A percentile compares a stretch with the other conserved stretches of the same genome.
phyloP scores from a whole-genome alignment of 805 yeast genomes.

The Candida ovalis region DNA sequence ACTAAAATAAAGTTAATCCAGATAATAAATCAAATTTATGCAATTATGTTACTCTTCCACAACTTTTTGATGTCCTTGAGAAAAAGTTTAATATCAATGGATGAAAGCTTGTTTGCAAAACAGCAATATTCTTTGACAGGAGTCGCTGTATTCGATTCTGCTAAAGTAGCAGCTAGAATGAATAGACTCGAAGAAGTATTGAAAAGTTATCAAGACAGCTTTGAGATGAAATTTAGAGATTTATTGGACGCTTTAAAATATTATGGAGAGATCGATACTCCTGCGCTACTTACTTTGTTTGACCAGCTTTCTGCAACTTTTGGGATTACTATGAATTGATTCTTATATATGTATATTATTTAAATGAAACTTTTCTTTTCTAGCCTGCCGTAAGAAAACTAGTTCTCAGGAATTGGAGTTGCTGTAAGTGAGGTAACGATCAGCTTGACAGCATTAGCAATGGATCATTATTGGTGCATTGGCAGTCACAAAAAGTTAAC shows the following conservation, averaged over 20 bases:
- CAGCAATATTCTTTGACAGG: slow-evolving; percentile 33
- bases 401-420: too few relatives aligned
- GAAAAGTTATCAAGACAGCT: slow-evolving; percentile 40
- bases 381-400: too few relatives aligned
- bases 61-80: slow-evolving; percentile 49
- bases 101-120: slow-evolving; percentile 41
- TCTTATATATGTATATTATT: not conserved
- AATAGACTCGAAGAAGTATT: slow-evolving; percentile 39
- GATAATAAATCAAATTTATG: slow-evolving; percentile 41
- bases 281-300: slow-evolving; percentile 39
- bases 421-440: too few relatives aligned
- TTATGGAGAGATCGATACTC: slow-evolving; percentile 48
- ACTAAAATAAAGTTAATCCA: slow-evolving; percentile 54
- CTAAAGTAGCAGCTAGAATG: slow-evolving; percentile 37
- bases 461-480: too few relatives aligned
- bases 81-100: slow-evolving; percentile 48
- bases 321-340: not conserved
- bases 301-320: slow-evolving; percentile 37
- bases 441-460: too few relatives aligned
- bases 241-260: slow-evolving; percentile 43
- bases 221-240: slow-evolving; percentile 41
- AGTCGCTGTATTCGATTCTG: slow-evolving; percentile 36
- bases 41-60: slow-evolving; percentile 45
- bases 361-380: not conserved
- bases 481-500: too few relatives aligned